Evolutionary conservation across 148 eudicot species (phyloP).

Genomic region (Vaccinium macrocarpon): DNA sequence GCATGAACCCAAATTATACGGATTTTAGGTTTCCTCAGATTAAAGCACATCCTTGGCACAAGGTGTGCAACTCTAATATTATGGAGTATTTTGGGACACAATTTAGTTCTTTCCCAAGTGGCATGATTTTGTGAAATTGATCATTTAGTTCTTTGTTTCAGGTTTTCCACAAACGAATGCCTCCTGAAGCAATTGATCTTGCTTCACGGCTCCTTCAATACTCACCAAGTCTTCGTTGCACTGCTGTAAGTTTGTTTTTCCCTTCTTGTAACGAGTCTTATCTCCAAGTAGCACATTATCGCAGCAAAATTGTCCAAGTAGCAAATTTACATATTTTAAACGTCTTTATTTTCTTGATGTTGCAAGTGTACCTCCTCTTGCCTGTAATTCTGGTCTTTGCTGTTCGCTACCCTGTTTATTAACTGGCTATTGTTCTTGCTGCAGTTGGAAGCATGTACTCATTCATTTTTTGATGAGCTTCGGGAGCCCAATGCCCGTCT

Average conservation of each 20-base stretch:
- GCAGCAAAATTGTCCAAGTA: not conserved
- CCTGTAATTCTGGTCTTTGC: not conserved
- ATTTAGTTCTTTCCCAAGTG: not conserved
- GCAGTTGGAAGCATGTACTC: slow-evolving; percentile 94
- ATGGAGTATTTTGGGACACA: not conserved
- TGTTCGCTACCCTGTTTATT: not conserved
- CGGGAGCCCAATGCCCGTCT: slow-evolving; percentile 91
- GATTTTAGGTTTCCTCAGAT: slow-evolving; percentile 98
- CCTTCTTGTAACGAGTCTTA: not conserved
- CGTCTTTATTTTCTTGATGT: not conserved
- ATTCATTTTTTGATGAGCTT: slow-evolving; percentile 93
- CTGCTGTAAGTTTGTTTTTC: slow-evolving; percentile 60
- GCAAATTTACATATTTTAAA: not conserved
- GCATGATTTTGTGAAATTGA: slow-evolving; percentile 8
- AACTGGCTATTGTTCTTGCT: slow-evolving; percentile 12
- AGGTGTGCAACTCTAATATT: slow-evolving; percentile 42
- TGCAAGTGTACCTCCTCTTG: not conserved
- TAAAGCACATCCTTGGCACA: slow-evolving; percentile 97
- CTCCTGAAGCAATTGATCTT: slow-evolving; percentile 91
- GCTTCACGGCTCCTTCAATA: slow-evolving; percentile 82
- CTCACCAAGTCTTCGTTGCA: slow-evolving; percentile 88
- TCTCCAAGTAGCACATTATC: not conserved
- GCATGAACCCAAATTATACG: slow-evolving; percentile 93
- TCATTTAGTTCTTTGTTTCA: slow-evolving; percentile 29
- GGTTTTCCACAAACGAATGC: slow-evolving; percentile 85